Evolutionary conservation across 2,329 filamentous ascomycete genomes (phyloP), one percentile per base, ranked within the genome.

Genomic region (Cryphonectria parasitica): DNA sequence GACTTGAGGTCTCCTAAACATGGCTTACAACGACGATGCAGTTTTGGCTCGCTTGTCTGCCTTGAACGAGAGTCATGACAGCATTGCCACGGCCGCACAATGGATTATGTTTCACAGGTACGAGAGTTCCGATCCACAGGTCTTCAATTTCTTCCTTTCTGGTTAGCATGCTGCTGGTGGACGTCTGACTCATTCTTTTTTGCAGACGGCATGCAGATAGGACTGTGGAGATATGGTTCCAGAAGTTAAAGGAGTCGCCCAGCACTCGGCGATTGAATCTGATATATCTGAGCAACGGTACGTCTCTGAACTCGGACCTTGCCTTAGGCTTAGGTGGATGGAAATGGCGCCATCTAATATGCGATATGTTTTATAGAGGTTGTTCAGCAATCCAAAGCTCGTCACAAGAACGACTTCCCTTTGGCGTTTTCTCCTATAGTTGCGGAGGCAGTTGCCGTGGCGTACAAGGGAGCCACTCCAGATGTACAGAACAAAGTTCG

Each of bases 81-180:
- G 94, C 82, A 98, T 99, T 78, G 89, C 97, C 72, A 95, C 93
- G 49, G 95, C 97, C 73, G 94, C 96, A 70, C 95, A 98, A 90
- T 99, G 97, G 97, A 96, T 99, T 73, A 97, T 99, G 92, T 99
- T 99, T 80, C 95, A 99, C 83, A 92, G 94, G 94, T 97, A 90
- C 73, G 80, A 74, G 15, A 72, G 64, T n/a, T 43, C 45, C 6
- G 10, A 49, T 15, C 45, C 58, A 19, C 45, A 5, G n/a, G 43
- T 31, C 13, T 22, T 3, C 31, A 7, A 13, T 62, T 28, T 45
- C 45, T 63, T 36, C 34, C 13, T 63, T 34, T 68, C 39, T 28
- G 66, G 4, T 28, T 15, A 25, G 11, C 36, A 39, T 64, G 25
- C 25, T 28, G 36, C 62, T 43, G 1, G 62, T 62, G 45, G 56